Conservation (phyloP, 768 basidiomycete genomes). For the Tulasnella sp. region DNA sequence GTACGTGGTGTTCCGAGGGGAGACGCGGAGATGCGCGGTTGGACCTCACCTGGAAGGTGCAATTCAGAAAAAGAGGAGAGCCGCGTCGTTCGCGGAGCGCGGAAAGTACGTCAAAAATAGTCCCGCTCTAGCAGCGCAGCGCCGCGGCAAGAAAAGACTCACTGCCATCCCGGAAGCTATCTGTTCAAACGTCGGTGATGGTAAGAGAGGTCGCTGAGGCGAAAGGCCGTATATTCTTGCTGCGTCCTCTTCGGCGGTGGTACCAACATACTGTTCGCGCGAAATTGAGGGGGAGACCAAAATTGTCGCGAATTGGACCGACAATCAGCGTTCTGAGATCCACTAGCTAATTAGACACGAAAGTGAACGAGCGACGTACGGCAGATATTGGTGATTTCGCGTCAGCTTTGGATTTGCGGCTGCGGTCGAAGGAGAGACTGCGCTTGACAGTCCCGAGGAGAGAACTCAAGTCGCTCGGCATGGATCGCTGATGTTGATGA, state of each 20-base stretch:
- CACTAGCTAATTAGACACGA: not conserved
- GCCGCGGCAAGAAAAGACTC: not conserved
- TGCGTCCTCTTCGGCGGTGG: conserved; percentile 4
- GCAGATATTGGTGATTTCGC: not conserved
- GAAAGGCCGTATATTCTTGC: not conserved
- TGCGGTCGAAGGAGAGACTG: not conserved
- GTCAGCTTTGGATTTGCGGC: not conserved
- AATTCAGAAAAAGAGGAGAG: not conserved
- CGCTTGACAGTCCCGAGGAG: conserved; percentile 1
- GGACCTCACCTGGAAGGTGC: not conserved
- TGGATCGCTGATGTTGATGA: not conserved
- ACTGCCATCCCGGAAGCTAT: conserved; percentile 8
- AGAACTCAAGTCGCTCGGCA: not conserved
- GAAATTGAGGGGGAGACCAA: not conserved
- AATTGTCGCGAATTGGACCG: not conserved
- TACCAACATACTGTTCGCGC: not conserved
- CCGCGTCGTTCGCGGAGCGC: not conserved
- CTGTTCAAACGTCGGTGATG: conserved; percentile 5
- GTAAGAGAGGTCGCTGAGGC: conserved; percentile 1
- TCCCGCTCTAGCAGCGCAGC: not conserved
- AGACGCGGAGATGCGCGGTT: not conserved
- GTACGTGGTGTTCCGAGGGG: not conserved
- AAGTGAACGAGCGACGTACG: not conserved
- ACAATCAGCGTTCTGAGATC: not conserved
- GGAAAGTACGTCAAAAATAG: not conserved